A percentile compares a stretch with the other conserved stretches of the same genome.
phyloP scores from a whole-genome alignment of 495 filamentous ascomycete species.

The Penicillium salamii region DNA sequence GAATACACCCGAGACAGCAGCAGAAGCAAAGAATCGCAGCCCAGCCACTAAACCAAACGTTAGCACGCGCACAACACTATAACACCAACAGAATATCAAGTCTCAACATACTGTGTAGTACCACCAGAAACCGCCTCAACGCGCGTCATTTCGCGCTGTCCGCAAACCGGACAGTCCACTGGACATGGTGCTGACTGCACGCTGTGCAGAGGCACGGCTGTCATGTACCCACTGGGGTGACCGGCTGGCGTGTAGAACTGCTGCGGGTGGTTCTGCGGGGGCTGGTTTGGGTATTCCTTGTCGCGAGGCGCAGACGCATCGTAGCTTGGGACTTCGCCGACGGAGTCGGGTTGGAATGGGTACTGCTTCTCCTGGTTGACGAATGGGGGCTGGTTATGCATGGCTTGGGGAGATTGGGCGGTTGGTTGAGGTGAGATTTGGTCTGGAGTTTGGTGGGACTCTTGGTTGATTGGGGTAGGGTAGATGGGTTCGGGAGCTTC shows the following conservation, averaged over 20 bases:
- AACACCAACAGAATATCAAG: not conserved
- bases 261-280: conserved; percentile 4
- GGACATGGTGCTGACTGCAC: conserved; percentile 36
- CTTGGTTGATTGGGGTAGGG: not conserved
- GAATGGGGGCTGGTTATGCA: not conserved
- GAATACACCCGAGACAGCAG: conserved; percentile 50
- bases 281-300: conserved; percentile 22
- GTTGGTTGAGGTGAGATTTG: not conserved
- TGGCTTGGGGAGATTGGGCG: not conserved
- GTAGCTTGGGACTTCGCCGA: not conserved
- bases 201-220: conserved; percentile 28
- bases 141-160: conserved; percentile 45
- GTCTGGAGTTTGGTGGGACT: not conserved
- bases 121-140: conserved; percentile 37
- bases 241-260: conserved; percentile 17
- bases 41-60: conserved; percentile 38
- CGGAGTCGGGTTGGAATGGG: conserved; percentile 2
- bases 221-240: conserved; percentile 29
- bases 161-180: conserved; percentile 51
- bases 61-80: not conserved
- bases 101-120: conserved; percentile 47
- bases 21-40: conserved; percentile 46
- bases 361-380: not conserved
- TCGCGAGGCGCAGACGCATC: not conserved
- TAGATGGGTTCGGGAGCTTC: conserved; percentile 2